phyloP scores from a whole-genome alignment of 768 basidiomycete genomes.

The Mycena belliarum region DNA sequence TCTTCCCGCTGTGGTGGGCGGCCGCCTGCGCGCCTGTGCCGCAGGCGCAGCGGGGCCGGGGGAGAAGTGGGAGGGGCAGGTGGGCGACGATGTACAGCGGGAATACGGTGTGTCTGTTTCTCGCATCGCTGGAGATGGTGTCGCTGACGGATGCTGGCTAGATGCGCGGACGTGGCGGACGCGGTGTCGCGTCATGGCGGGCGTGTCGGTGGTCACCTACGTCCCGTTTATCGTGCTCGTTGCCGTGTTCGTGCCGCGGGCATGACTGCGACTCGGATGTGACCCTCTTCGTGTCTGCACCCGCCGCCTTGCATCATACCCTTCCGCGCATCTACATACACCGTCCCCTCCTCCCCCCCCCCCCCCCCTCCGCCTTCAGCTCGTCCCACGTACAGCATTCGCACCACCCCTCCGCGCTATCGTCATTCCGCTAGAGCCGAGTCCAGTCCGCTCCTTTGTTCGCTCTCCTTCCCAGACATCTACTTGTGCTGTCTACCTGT shows the following conservation, averaged over 20 bases:
- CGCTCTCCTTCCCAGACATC: no score
- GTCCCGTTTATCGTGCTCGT: conserved; percentile 77
- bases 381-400: no score
- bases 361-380: no score
- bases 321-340: no score
- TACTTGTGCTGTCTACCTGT: no score
- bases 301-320: no score
- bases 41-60: conserved; percentile 28
- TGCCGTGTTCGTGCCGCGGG: conserved; percentile 49
- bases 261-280: no score
- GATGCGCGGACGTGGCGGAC: conserved; percentile 75
- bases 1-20: conserved; percentile 70
- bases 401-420: no score
- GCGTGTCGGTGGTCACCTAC: conserved; percentile 70
- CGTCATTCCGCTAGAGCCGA: no score
- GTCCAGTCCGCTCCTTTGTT: no score
- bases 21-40: conserved; percentile 52
- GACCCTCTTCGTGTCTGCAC: no score
- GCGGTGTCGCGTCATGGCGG: conserved; percentile 74
- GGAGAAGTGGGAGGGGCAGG: conserved; percentile 57
- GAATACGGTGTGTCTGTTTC: conserved; percentile 59
- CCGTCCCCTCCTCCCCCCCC: no score
- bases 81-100: conserved; percentile 77
- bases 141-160: conserved; percentile 25
- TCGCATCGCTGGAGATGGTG: background rate